A percentile compares a stretch with the other conserved stretches of the same genome.
Evolutionary conservation across 2,329 filamentous ascomycete genomes (phyloP).

Genomic region (Phoma sp.): DNA sequence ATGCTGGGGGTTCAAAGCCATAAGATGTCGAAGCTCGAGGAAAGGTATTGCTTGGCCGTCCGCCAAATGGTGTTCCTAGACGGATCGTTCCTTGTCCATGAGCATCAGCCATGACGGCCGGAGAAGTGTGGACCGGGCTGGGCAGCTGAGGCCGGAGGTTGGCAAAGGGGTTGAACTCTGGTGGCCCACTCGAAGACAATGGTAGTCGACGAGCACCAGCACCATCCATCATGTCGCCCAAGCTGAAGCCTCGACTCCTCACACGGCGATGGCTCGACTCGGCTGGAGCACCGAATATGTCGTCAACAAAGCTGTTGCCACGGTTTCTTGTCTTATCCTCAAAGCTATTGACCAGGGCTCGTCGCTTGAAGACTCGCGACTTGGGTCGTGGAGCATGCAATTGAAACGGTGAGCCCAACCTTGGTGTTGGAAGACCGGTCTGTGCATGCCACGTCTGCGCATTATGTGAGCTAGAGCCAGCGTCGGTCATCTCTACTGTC

Average conservation of each 20-base stretch:
- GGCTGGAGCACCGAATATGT: conserved; percentile 56
- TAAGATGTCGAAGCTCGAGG: conserved; percentile 52
- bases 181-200: conserved; percentile 61
- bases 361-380: conserved; percentile 63
- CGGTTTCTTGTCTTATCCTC: conserved; percentile 54
- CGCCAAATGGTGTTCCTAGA: conserved; percentile 57
- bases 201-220: conserved; percentile 60
- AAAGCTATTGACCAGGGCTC: conserved; percentile 62
- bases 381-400: conserved; percentile 61
- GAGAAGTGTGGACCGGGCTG: conserved; percentile 35
- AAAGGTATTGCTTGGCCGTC: conserved; percentile 55
- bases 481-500: conserved; percentile 33
- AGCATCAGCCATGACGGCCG: conserved; percentile 23
- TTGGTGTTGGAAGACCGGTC: conserved; percentile 28
- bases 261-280: conserved; percentile 64
- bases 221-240: conserved; percentile 62
- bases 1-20: conserved; percentile 47
- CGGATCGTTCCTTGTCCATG: conserved; percentile 52
- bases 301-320: conserved; percentile 52
- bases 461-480: conserved; percentile 28
- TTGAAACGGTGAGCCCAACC: conserved; percentile 62
- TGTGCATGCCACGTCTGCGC: conserved; percentile 46
- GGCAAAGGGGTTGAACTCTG: conserved; percentile 41
- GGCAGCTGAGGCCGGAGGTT: conserved; percentile 29
- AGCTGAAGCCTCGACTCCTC: conserved; percentile 68